Evolutionary conservation across 306 rosid species (phyloP).

Genomic region (Oxytropis ochrocephala): DNA sequence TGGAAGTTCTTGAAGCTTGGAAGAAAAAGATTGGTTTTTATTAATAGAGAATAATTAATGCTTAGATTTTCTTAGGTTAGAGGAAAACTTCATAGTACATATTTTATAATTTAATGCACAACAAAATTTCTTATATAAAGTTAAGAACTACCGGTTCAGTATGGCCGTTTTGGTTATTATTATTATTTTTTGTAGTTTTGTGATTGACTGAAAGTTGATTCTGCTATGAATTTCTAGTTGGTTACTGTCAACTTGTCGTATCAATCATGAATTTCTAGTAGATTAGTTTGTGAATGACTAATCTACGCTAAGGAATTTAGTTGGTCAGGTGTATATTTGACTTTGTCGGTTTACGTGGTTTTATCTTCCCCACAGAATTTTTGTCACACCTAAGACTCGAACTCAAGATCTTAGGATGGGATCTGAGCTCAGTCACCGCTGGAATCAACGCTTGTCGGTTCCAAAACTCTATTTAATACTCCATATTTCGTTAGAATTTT

Average conservation of each 20-base stretch:
- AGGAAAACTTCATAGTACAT: neutral
- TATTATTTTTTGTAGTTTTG: neutral
- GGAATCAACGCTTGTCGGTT: neutral
- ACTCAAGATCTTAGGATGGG: no score
- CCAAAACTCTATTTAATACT: neutral
- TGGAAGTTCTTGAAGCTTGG: slow-evolving; percentile 1
- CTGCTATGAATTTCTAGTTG: neutral
- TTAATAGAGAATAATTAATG: slow-evolving; percentile 22
- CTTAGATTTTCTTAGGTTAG: slow-evolving; percentile 11
- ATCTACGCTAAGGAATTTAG: no score
- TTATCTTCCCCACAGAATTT: no score
- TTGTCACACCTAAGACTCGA: no score
- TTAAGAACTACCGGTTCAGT: slow-evolving; percentile 6
- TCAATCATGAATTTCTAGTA: neutral
- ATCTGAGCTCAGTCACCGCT: neutral
- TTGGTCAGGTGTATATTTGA: neutral
- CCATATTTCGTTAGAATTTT: neutral
- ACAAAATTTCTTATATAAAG: neutral
- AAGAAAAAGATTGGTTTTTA: neutral
- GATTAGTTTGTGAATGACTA: no score
- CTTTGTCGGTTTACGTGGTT: no score
- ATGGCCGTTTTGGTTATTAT: neutral
- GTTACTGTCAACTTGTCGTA: slow-evolving; percentile 10
- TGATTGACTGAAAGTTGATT: neutral
- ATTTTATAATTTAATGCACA: slow-evolving; percentile 1